Evolutionary conservation across 2,329 filamentous ascomycete genomes (phyloP).

Genomic region (Paecilomyces sp.): DNA sequence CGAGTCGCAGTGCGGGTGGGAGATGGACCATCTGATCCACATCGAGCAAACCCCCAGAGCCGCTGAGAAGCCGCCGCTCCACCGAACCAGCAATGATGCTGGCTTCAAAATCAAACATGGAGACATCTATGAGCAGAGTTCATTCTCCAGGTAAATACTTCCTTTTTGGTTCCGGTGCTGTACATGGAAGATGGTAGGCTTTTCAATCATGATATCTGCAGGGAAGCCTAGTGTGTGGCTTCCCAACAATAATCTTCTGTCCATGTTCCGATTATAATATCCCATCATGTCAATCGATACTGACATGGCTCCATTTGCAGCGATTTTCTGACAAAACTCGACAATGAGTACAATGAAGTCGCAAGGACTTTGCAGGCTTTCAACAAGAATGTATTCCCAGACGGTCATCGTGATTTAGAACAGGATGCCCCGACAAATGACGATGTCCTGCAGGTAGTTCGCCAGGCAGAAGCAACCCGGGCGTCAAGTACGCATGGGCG

Average conservation of each 20-base stretch:
- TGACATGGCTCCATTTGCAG: slow-evolving; percentile 8
- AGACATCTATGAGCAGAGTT: background rate
- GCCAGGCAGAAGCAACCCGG: slow-evolving; percentile 21
- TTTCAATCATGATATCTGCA: background rate
- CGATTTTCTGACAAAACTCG: slow-evolving; percentile 23
- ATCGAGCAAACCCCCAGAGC: background rate
- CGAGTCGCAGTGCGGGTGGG: background rate
- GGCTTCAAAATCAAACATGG: background rate
- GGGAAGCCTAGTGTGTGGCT: background rate
- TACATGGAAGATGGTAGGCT: background rate
- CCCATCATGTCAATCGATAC: background rate
- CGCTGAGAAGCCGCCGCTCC: background rate
- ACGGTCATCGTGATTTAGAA: slow-evolving; percentile 21
- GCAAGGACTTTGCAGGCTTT: slow-evolving; percentile 29
- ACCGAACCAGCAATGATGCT: background rate
- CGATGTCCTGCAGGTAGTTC: slow-evolving; percentile 22
- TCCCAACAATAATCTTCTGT: background rate
- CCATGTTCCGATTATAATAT: background rate
- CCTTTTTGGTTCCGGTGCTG: background rate
- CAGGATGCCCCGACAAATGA: slow-evolving; percentile 19
- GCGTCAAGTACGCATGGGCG: slow-evolving; percentile 17
- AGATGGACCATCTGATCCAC: background rate
- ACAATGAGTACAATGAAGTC: slow-evolving; percentile 32
- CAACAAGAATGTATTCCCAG: slow-evolving; percentile 18
- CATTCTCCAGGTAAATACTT: background rate